Conservation (phyloP, 148 eudicot species). For the Agrostemma githago region DNA sequence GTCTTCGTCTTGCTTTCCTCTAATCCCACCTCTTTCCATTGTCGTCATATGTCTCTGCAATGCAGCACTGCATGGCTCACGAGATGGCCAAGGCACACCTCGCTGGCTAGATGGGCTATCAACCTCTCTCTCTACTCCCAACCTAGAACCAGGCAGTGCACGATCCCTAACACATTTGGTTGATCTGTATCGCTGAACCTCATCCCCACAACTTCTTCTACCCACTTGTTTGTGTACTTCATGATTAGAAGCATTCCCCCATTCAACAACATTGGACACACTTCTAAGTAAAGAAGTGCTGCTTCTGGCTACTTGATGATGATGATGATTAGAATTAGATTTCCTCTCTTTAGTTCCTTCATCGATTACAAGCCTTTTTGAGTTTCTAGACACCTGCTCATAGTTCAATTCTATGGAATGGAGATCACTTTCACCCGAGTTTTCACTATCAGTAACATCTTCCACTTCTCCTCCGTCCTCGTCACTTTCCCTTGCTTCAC, state of each 20-base stretch:
- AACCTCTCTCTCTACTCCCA: constrained; percentile 23
- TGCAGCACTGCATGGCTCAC: constrained; percentile 28
- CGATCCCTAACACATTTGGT: background rate
- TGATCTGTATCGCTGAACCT: background rate
- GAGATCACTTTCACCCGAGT: constrained; percentile 62
- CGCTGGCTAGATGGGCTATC: constrained; percentile 37
- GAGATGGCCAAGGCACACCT: constrained; percentile 39
- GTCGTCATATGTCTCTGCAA: constrained; percentile 26
- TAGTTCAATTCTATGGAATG: constrained; percentile 56
- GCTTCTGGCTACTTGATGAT: constrained; percentile 42
- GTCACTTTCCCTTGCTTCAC: constrained; percentile 29
- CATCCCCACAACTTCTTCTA: constrained; percentile 14
- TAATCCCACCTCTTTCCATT: constrained; percentile 21
- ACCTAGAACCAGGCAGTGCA: background rate
- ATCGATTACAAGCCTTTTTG: constrained; percentile 9
- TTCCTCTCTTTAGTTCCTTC: background rate
- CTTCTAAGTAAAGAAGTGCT: constrained; percentile 52
- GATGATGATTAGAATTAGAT: constrained; percentile 8
- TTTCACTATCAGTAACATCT: constrained; percentile 38
- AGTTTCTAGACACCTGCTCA: constrained; percentile 17
- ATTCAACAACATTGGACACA: constrained; percentile 56
- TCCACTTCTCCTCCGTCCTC: background rate
- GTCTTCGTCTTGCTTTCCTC: constrained; percentile 19
- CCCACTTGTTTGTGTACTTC: background rate
- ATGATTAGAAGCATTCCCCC: constrained; percentile 29